A percentile compares a stretch with the other conserved stretches of the same genome.
Evolutionary conservation across 495 filamentous ascomycete species (phyloP).

Genomic region (Apiosordaria backusii): DNA sequence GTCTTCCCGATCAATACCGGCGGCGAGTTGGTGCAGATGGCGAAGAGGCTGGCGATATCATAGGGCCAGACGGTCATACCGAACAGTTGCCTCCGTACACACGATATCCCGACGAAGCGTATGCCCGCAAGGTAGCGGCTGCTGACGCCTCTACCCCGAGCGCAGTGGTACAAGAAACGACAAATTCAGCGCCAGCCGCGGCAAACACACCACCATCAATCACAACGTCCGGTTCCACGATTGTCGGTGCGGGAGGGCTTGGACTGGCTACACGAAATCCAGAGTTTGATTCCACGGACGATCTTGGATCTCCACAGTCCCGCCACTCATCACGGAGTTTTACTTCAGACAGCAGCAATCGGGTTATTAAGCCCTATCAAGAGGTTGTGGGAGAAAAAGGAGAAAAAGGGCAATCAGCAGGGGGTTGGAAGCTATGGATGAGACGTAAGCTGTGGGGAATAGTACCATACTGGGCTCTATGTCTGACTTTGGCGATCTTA

Average conservation of each 20-base stretch:
- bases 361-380: constrained; percentile 38
- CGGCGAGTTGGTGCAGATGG: constrained; percentile 71
- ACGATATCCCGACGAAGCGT: constrained; percentile 29
- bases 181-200: constrained; percentile 15
- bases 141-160: constrained; percentile 1
- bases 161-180: constrained; percentile 1
- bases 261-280: constrained; percentile 53
- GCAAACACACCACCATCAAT: constrained; percentile 6
- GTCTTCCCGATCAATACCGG: constrained; percentile 60
- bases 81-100: constrained; percentile 90
- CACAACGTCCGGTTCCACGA: not conserved
- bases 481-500: constrained; percentile 51
- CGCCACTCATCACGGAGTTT: constrained; percentile 50
- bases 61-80: constrained; percentile 86
- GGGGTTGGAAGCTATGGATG: constrained; percentile 55
- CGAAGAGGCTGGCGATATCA: constrained; percentile 77
- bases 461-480: constrained; percentile 66
- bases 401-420: constrained; percentile 46
- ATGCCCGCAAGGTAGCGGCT: constrained; percentile 21
- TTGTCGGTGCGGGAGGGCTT: constrained; percentile 48
- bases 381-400: constrained; percentile 42
- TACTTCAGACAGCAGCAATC: constrained; percentile 43
- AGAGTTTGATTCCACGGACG: constrained; percentile 53
- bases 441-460: constrained; percentile 59
- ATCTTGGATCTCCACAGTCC: constrained; percentile 51